A percentile compares a stretch with the other conserved stretches of the same genome.
phyloP scores from a whole-genome alignment of 2,329 filamentous ascomycete genomes.

The Neofusicoccum parvum region DNA sequence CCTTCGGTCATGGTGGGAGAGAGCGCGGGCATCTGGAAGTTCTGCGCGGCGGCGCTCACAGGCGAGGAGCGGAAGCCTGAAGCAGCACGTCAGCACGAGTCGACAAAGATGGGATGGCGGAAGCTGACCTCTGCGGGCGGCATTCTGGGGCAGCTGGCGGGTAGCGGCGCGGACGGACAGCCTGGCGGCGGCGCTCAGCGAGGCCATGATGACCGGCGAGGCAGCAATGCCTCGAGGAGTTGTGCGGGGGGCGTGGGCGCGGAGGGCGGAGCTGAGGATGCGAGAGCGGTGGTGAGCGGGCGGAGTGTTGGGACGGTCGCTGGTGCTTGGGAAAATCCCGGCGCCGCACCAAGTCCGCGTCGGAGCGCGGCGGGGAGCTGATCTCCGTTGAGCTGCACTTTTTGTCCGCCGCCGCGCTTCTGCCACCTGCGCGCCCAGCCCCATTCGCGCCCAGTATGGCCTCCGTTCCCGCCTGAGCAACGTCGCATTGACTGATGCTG shows the following conservation, averaged over 20 bases:
- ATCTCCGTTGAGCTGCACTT: slow-evolving; percentile 19
- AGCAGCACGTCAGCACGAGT: slow-evolving; percentile 3
- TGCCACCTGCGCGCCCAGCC: slow-evolving; percentile 6
- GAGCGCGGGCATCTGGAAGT: slow-evolving; percentile 88
- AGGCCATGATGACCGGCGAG: slow-evolving; percentile 57
- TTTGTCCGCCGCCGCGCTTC: slow-evolving; percentile 10
- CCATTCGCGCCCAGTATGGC: slow-evolving; percentile 7
- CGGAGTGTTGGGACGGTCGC: slow-evolving; percentile 13
- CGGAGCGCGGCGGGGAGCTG: slow-evolving; percentile 21
- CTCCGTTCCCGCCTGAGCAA: neutral
- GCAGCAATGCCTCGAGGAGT: slow-evolving; percentile 19
- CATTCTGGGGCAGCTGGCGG: slow-evolving; percentile 57
- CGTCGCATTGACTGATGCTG: neutral
- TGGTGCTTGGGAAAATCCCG: slow-evolving; percentile 21
- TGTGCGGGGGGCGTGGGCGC: neutral
- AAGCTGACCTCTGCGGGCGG: slow-evolving; percentile 59
- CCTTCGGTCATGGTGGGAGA: slow-evolving; percentile 95
- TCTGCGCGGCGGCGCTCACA: slow-evolving; percentile 71
- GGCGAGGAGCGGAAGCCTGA: slow-evolving; percentile 67
- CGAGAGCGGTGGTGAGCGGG: slow-evolving; percentile 13
- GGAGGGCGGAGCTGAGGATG: slow-evolving; percentile 2
- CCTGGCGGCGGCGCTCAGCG: slow-evolving; percentile 65
- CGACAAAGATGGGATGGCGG: slow-evolving; percentile 19
- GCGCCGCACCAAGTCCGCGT: slow-evolving; percentile 17
- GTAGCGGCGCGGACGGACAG: slow-evolving; percentile 62